Evolutionary conservation across 345 rosid genomes (phyloP).

Genomic region (Hirschfeldia incana): DNA sequence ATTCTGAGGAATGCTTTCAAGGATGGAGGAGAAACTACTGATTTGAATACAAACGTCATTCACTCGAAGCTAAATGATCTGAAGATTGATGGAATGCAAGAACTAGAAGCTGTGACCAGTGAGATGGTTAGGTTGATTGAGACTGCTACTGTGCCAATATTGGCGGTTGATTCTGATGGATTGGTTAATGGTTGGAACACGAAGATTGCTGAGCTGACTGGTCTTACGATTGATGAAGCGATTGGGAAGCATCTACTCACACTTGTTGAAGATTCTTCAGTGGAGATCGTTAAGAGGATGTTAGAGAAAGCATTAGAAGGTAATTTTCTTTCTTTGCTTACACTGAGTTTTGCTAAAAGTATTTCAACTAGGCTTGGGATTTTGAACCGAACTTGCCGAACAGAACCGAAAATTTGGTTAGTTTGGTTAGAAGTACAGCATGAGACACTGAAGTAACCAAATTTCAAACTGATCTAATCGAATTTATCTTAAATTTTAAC

Average conservation of each 20-base stretch:
- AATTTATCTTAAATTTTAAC: too few relatives aligned
- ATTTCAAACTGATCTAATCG: too few relatives aligned
- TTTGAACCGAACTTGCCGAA: too few relatives aligned
- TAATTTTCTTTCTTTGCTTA: slow-evolving; percentile 30
- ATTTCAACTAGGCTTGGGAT: background rate
- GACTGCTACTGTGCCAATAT: slow-evolving; percentile 87
- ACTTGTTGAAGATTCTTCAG: slow-evolving; percentile 82
- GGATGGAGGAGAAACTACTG: slow-evolving; percentile 54
- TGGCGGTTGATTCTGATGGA: slow-evolving; percentile 90
- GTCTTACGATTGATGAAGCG: slow-evolving; percentile 79
- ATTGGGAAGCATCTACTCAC: slow-evolving; percentile 82
- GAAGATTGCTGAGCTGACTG: slow-evolving; percentile 83
- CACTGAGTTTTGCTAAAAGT: background rate
- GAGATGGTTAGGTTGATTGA: slow-evolving; percentile 96
- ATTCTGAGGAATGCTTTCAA: slow-evolving; percentile 80
- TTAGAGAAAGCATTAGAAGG: slow-evolving; percentile 78
- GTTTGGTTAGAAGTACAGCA: too few relatives aligned
- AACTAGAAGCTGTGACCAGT: slow-evolving; percentile 91
- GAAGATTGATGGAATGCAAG: slow-evolving; percentile 76
- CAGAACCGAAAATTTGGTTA: too few relatives aligned
- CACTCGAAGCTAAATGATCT: slow-evolving; percentile 72
- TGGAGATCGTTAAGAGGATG: slow-evolving; percentile 63
- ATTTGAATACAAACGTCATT: slow-evolving; percentile 49
- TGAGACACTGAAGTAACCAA: too few relatives aligned
- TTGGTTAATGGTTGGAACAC: slow-evolving; percentile 92